A percentile compares a stretch with the other conserved stretches of the same genome.
These are phyloP conservation scores for Trypanosoma theileri DNA, from an alignment of 208 protist species.

Conservation along the genomic window DNA sequence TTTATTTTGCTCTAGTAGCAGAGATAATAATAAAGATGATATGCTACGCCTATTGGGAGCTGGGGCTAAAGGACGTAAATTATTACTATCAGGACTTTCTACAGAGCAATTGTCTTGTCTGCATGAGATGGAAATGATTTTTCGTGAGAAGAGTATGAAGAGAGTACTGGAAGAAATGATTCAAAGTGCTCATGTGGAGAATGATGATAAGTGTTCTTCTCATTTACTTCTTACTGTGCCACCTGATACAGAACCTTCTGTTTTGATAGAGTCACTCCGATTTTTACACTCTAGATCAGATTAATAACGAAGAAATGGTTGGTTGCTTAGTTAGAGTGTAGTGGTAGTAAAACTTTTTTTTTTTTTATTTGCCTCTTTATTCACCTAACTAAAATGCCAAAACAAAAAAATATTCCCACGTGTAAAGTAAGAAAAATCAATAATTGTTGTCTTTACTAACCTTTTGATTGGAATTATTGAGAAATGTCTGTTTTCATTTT, in stretches of 20 bases:
- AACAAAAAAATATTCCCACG: not conserved
- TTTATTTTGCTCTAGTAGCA: not conserved
- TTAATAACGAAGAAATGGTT: too few species aligned
- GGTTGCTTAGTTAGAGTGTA: too few species aligned
- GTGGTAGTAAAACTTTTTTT: slow-evolving; percentile 1
- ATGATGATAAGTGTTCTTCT: not conserved
- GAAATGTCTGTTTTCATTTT: too few species aligned
- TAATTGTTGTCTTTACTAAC: too few species aligned
- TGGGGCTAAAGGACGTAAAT: not conserved
- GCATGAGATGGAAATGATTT: not conserved
- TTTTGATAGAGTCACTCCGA: not conserved
- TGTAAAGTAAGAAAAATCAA: slow-evolving; percentile 4
- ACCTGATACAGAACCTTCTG: not conserved
- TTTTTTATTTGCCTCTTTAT: not conserved
- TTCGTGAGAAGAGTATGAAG: not conserved
- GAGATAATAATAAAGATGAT: not conserved
- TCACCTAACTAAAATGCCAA: not conserved
- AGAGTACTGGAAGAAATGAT: not conserved
- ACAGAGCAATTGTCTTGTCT: not conserved
- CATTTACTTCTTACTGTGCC: slow-evolving; percentile 5
- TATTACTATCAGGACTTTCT: not conserved
- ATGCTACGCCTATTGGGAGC: not conserved
- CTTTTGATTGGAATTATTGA: too few species aligned
- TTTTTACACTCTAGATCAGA: not conserved
- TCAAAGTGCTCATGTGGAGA: not conserved